Evolutionary conservation across 768 basidiomycete species (phyloP), one percentile per base, ranked within the genome.

Genomic region (Rhodocollybia butyracea): DNA sequence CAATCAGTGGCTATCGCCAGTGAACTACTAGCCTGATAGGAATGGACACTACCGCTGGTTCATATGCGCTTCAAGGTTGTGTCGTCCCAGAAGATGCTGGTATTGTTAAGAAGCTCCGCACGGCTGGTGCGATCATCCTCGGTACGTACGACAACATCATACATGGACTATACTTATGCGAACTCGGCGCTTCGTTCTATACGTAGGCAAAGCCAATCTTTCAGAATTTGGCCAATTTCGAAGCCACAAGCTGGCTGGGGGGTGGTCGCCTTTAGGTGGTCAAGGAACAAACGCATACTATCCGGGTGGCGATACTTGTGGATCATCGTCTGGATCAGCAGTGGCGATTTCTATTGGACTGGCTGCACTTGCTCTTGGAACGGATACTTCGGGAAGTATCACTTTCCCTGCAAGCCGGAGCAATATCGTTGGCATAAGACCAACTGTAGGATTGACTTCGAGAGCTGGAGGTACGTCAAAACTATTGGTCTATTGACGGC

Each of bases 271-370:
- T 6, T 21, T 5, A 43, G 76, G 76, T 11, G 81, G 82, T 2
- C 83, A 83, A 65, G 65, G 68, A 42, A 77, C 72, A 3, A 77
- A 72, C 54, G 76, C 80, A 12, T 83, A 80, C 61, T 81, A 71
- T 54, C 76, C 78, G 0, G 72, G 73, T 12, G 77, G 72, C 3
- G 78, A 83, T 58, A 80, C 83, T 2, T 82, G 78, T 56, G 82
- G 83, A 1, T 83, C 80, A 1, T 83, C 81, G 0, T 77, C 81
- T 6, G 85, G 85, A 2, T 82, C 81, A n/a, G 84, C 75, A 3
- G 71, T 83, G 27, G 72, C 78, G 22, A 69, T 78, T 2, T 78
- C 79, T 2, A 82, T 81, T 46, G 81, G 82, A 17, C 68, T 83
- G 15, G 66, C 72, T n/a, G 68, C 79, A 13, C 78, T 79, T 2